These are phyloP conservation scores for Puccinellia tenuiflora DNA, from an alignment of 176 grass and related monocot genomes.

Conservation along the genomic window DNA sequence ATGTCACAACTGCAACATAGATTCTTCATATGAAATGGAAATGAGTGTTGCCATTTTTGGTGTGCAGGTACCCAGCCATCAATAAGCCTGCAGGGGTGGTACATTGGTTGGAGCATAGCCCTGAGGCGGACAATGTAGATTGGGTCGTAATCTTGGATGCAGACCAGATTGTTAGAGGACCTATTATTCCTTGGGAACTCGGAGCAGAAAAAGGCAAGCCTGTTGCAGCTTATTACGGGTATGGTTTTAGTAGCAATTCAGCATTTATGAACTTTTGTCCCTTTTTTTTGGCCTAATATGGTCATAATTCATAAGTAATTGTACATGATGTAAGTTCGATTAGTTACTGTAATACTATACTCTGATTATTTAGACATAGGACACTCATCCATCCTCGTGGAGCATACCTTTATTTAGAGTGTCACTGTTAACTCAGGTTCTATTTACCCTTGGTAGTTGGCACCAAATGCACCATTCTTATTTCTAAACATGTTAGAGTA, in stretches of 20 bases:
- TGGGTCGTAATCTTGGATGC: constrained; percentile 94
- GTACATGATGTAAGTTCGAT: not conserved
- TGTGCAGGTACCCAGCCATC: constrained; percentile 85
- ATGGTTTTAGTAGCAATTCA: constrained; percentile 5
- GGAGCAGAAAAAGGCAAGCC: constrained; percentile 89
- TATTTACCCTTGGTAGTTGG: constrained; percentile 11
- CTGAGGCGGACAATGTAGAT: constrained; percentile 79
- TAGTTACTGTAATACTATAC: not conserved
- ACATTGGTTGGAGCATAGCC: constrained; percentile 87
- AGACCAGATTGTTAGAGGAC: constrained; percentile 85
- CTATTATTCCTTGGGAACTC: constrained; percentile 87
- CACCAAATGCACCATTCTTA: not conserved
- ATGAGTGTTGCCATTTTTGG: constrained; percentile 7
- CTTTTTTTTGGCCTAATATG: too few relatives aligned
- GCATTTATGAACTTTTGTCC: not conserved
- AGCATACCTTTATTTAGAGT: not conserved
- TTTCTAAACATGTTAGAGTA: not conserved
- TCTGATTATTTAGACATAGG: not conserved
- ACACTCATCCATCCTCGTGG: not conserved
- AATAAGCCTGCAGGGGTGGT: constrained; percentile 92
- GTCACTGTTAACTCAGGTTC: not conserved
- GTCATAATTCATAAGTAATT: not conserved
- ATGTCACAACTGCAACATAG: not conserved
- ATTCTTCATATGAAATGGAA: not conserved
- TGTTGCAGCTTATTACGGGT: constrained; percentile 93